Percentiles rank a stretch among this genome's conserved stretches.
Conservation (phyloP, 1,284 basidiomycete genomes). For the Flammula alnicola region DNA sequence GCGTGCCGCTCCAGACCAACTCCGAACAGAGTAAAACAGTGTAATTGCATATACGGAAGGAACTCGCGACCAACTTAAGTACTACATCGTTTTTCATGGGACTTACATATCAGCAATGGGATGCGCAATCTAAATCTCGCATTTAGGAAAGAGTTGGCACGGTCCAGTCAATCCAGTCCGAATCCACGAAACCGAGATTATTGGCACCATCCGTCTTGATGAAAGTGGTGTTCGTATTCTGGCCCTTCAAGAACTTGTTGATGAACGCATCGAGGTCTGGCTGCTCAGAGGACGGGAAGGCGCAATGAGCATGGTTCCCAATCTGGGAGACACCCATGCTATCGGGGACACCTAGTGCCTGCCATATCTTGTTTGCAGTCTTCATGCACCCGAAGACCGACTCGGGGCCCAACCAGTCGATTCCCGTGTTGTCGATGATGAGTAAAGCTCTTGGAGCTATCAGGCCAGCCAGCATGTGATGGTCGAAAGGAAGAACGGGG, state of each 20-base stretch:
- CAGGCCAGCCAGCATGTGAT: conserved; percentile 54
- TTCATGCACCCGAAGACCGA: conserved; percentile 53
- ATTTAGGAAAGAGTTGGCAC: conserved; percentile 40
- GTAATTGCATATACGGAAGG: no score
- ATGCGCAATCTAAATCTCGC: no score
- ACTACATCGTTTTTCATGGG: no score
- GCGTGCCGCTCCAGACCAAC: no score
- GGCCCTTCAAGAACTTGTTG: conserved; percentile 53
- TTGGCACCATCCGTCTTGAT: conserved; percentile 50
- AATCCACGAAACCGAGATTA: conserved; percentile 41
- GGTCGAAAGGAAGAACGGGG: conserved; percentile 51
- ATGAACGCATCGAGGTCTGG: conserved; percentile 52
- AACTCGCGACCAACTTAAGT: no score
- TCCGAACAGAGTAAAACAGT: no score
- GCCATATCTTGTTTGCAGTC: conserved; percentile 50
- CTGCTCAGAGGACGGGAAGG: conserved; percentile 48
- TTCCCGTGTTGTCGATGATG: conserved; percentile 55
- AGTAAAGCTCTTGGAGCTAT: conserved; percentile 56
- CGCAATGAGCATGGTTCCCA: conserved; percentile 56
- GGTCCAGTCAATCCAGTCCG: conserved; percentile 54
- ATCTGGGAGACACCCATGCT: conserved; percentile 54
- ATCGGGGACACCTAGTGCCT: conserved; percentile 50
- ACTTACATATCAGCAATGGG: no score
- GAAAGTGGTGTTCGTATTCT: conserved; percentile 48
- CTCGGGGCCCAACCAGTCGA: conserved; percentile 54